phyloP scores from a whole-genome alignment of 768 basidiomycete genomes.

The Coprinopsis marcescibilis region DNA sequence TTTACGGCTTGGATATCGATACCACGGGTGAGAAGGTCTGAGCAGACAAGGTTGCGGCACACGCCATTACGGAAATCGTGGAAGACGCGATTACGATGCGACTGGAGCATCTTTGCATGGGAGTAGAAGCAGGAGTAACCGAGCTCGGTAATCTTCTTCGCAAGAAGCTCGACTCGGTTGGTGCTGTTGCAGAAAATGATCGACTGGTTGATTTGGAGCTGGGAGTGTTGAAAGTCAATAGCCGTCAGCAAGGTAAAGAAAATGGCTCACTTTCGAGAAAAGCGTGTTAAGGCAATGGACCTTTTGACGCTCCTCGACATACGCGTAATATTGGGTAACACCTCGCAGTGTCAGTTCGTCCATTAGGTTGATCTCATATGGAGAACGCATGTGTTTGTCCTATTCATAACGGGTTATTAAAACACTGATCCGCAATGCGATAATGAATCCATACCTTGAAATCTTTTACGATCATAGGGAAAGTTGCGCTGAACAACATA shows the following conservation, averaged over 20 bases:
- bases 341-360: slow-evolving; percentile 97
- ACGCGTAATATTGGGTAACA: slow-evolving; percentile 99
- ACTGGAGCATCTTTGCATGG: slow-evolving; percentile 98
- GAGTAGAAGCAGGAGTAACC: slow-evolving; percentile 99
- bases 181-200: slow-evolving; percentile 99
- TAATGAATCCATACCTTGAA: slow-evolving; percentile 78
- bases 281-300: slow-evolving; percentile 99
- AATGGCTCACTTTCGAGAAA: slow-evolving; percentile 80
- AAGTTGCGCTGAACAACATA: slow-evolving; percentile 98
- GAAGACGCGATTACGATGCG: slow-evolving; percentile 98
- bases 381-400: slow-evolving; percentile 95
- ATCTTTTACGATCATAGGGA: slow-evolving; percentile 98
- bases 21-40: slow-evolving; percentile 94
- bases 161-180: slow-evolving; percentile 97
- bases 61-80: slow-evolving; percentile 99
- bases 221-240: slow-evolving; percentile 13
- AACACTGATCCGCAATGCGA: background rate
- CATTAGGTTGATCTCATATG: slow-evolving; percentile 99
- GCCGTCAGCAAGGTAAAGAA: background rate
- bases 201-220: slow-evolving; percentile 99
- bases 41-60: slow-evolving; percentile 97
- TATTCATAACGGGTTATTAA: slow-evolving; percentile 22
- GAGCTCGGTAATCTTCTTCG: slow-evolving; percentile 98
- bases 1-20: slow-evolving; percentile 99
- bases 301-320: slow-evolving; percentile 98